Evolutionary conservation across 768 basidiomycete genomes (phyloP).

Genomic region (Mycena amicta): DNA sequence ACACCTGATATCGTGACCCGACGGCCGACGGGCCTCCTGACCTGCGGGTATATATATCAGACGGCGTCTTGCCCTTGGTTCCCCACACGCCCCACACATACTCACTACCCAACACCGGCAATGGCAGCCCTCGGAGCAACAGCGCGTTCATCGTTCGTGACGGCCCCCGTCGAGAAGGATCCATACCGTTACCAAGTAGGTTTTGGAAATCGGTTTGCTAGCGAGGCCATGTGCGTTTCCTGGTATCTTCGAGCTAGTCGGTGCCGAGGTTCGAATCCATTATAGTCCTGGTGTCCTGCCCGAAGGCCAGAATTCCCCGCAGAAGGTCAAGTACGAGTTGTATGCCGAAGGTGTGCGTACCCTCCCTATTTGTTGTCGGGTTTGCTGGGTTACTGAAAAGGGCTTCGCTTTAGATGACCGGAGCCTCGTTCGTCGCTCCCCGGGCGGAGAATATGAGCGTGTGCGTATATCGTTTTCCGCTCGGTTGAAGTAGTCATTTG

Average conservation of each 20-base stretch:
- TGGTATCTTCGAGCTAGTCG: no score
- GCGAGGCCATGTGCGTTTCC: conserved; percentile 52
- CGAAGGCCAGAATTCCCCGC: conserved; percentile 60
- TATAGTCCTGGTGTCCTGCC: conserved; percentile 59
- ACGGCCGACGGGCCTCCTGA: not conserved
- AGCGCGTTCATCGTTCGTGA: conserved; percentile 41
- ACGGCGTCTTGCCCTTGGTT: conserved; percentile 4
- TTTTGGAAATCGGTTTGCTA: conserved; percentile 59
- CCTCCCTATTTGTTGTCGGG: not conserved
- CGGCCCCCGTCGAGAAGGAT: conserved; percentile 43
- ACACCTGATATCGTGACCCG: not conserved
- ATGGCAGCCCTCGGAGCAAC: conserved; percentile 37
- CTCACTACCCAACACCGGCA: no score
- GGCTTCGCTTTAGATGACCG: conserved; percentile 52
- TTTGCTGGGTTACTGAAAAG: no score
- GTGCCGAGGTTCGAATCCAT: not conserved
- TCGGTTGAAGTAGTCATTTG: not conserved
- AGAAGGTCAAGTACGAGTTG: conserved; percentile 63
- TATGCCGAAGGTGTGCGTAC: conserved; percentile 58
- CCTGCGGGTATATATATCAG: not conserved
- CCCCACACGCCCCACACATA: no score
- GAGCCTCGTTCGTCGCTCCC: conserved; percentile 61
- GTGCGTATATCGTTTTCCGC: conserved; percentile 42
- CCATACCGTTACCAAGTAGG: conserved; percentile 62
- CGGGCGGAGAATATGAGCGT: conserved; percentile 53